These are phyloP conservation scores for Fusarium secorum DNA, from an alignment of 2,329 filamentous ascomycete species.

Conservation along the genomic window DNA sequence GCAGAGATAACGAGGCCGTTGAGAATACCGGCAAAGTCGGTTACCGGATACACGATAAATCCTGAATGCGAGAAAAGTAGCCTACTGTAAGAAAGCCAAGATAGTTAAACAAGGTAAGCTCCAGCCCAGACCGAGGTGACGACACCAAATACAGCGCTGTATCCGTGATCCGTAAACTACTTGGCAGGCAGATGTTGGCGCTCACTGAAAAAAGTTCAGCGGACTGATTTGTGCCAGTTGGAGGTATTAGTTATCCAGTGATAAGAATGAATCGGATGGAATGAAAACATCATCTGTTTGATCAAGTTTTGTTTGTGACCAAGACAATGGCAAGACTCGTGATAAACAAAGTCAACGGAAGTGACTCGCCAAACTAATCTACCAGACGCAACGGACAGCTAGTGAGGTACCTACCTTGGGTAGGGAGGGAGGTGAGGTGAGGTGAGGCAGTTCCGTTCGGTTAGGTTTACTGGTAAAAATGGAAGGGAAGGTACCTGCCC, in stretches of 20 bases:
- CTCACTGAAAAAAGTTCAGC: neutral
- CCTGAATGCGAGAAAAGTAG: constrained; percentile 14
- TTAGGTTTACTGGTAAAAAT: neutral
- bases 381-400: neutral
- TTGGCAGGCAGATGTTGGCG: constrained; percentile 13
- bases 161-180: constrained; percentile 3
- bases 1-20: constrained; percentile 21
- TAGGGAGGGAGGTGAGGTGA: neutral
- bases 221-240: neutral
- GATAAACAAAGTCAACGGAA: neutral
- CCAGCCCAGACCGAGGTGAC: constrained; percentile 15
- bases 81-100: constrained; percentile 13
- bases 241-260: neutral
- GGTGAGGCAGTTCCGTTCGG: neutral
- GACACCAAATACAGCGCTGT: constrained; percentile 11
- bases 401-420: neutral
- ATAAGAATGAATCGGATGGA: neutral
- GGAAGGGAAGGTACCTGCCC: constrained; percentile 9
- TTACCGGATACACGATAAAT: neutral
- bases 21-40: neutral
- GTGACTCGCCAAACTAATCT: neutral
- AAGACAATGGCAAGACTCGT: neutral
- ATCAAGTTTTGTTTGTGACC: neutral
- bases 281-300: neutral
- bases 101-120: constrained; percentile 22